phyloP scores from a whole-genome alignment of 2,329 filamentous ascomycete species.

The Claviceps spartinae region DNA sequence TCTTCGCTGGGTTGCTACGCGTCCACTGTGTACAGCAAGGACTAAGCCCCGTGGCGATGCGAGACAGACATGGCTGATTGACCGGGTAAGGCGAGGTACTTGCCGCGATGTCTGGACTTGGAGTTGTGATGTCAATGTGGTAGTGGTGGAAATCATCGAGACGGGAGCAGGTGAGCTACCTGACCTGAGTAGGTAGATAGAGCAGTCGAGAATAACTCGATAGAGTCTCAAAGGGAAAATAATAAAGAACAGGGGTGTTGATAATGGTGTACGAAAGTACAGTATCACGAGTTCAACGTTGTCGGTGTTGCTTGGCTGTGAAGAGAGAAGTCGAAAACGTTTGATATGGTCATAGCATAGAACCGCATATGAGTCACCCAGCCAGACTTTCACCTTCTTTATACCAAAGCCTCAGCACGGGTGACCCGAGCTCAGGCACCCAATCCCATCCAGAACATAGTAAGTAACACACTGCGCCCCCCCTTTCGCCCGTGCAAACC shows the following conservation, averaged over 20 bases:
- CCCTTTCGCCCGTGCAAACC: too few species aligned
- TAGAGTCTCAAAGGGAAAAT: neutral
- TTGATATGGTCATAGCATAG: neutral
- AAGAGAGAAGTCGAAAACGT: neutral
- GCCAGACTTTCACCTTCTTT: neutral
- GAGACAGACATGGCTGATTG: slow-evolving; percentile 3
- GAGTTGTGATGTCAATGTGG: slow-evolving; percentile 7
- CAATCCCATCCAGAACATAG: too few species aligned
- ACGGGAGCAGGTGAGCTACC: neutral
- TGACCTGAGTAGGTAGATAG: neutral
- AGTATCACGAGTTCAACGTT: neutral
- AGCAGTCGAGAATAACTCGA: too few species aligned
- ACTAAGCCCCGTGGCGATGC: slow-evolving; percentile 5
- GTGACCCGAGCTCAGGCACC: neutral
- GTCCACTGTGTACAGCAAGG: slow-evolving; percentile 5
- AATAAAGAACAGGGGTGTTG: too few species aligned
- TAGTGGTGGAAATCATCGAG: slow-evolving; percentile 17
- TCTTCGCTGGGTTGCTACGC: slow-evolving; percentile 5
- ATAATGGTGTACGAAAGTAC: too few species aligned
- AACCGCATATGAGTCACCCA: neutral
- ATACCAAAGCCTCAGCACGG: neutral
- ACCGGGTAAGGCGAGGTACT: slow-evolving; percentile 12
- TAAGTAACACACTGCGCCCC: too few species aligned
- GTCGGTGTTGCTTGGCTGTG: neutral
- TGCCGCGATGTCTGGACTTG: slow-evolving; percentile 10